Percentiles rank a stretch among this genome's conserved stretches.
phyloP scores from a whole-genome alignment of 768 basidiomycete genomes.

The Boletales sp. region DNA sequence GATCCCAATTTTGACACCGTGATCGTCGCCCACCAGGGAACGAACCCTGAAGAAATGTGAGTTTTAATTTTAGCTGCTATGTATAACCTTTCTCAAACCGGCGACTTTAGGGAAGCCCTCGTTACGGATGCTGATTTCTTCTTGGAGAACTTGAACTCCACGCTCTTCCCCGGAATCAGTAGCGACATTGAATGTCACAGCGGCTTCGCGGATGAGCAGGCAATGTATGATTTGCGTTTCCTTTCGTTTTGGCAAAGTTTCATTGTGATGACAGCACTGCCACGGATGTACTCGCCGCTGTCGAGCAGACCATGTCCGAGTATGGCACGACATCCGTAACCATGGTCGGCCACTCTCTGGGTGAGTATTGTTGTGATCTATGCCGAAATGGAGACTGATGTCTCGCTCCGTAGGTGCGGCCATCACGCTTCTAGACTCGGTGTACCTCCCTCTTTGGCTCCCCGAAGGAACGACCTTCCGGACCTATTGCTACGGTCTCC shows the following conservation, averaged over 20 bases:
- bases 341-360: slow-evolving; percentile 42
- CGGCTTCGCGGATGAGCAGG: slow-evolving; percentile 47
- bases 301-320: slow-evolving; percentile 36
- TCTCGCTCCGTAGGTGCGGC: slow-evolving; percentile 29
- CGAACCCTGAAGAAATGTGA: slow-evolving; percentile 29
- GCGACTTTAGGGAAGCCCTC: slow-evolving; percentile 28
- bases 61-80: neutral
- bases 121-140: slow-evolving; percentile 43
- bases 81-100: neutral
- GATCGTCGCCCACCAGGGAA: slow-evolving; percentile 39
- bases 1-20: slow-evolving; percentile 36
- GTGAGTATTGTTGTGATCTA: slow-evolving; percentile 15
- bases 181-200: slow-evolving; percentile 40
- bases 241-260: neutral
- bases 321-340: slow-evolving; percentile 38
- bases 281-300: slow-evolving; percentile 40
- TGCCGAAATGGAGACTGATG: neutral
- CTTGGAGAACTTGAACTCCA: slow-evolving; percentile 30
- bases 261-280: slow-evolving; percentile 33
- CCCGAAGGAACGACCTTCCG: slow-evolving; percentile 30
- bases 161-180: slow-evolving; percentile 49
- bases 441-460: slow-evolving; percentile 39
- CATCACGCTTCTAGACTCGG: slow-evolving; percentile 36
- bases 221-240: slow-evolving; percentile 32
- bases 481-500: slow-evolving; percentile 34